Conservation (phyloP, 2,329 filamentous ascomycete species). For the Stachybotrys chlorohalonatus region DNA sequence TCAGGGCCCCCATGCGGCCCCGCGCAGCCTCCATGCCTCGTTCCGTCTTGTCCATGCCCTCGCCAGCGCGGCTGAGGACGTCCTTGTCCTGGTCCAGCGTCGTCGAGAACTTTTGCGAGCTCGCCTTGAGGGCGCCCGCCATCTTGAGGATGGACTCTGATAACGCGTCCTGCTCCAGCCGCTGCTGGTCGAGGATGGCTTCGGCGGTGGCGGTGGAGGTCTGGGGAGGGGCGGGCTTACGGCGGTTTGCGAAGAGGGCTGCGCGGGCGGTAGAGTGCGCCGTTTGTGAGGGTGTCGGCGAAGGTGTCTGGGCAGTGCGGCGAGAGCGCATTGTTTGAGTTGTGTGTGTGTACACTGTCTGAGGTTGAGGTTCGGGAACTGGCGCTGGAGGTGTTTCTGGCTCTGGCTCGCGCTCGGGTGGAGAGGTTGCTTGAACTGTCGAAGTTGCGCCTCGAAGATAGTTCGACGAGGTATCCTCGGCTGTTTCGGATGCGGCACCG, state of each 20-base stretch:
- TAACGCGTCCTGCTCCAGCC: conserved; percentile 72
- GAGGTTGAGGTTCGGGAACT: conserved; percentile 5
- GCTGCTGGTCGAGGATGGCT: conserved; percentile 65
- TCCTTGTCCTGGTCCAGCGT: conserved; percentile 66
- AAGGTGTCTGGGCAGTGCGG: conserved; percentile 6
- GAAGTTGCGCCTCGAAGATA: background rate
- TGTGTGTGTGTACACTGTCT: conserved; percentile 18
- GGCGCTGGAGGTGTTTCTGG: conserved; percentile 25
- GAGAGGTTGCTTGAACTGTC: conserved; percentile 3
- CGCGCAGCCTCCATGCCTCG: conserved; percentile 68
- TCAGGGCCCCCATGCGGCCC: conserved; percentile 66
- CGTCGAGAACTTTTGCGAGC: conserved; percentile 60
- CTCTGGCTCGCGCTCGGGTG: conserved; percentile 27
- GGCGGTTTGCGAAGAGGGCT: conserved; percentile 33
- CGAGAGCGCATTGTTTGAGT: conserved; percentile 25
- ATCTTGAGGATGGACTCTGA: conserved; percentile 75
- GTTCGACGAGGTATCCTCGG: conserved; percentile 6
- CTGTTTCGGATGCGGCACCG: conserved; percentile 8
- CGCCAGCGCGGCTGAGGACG: conserved; percentile 59
- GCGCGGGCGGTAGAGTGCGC: conserved; percentile 29
- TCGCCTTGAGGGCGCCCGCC: conserved; percentile 67
- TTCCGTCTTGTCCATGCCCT: conserved; percentile 70
- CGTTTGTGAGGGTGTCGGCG: conserved; percentile 9
- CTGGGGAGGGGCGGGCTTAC: conserved; percentile 24
- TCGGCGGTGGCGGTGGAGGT: conserved; percentile 50